phyloP scores from a whole-genome alignment of 2,329 filamentous ascomycete genomes.

The Trichoderma polysporum region DNA sequence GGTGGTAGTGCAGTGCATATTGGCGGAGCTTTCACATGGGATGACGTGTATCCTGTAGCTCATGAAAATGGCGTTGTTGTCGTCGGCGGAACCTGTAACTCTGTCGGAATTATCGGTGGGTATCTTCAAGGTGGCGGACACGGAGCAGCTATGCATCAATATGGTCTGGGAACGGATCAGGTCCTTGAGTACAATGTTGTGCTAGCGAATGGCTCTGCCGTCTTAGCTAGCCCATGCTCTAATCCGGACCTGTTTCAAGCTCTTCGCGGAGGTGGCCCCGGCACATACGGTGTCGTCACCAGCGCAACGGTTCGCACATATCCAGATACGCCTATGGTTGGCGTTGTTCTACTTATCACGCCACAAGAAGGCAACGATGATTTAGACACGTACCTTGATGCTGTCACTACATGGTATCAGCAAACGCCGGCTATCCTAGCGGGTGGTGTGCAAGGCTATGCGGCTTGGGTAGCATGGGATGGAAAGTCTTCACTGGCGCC shows the following conservation, averaged over 20 bases:
- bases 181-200: constrained; percentile 44
- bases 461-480: neutral
- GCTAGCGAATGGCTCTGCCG: constrained; percentile 36
- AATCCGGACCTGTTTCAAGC: constrained; percentile 40
- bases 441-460: neutral
- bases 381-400: neutral
- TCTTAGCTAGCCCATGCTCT: constrained; percentile 36
- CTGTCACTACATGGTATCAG: neutral
- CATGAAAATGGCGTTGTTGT: constrained; percentile 34
- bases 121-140: constrained; percentile 45
- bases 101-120: constrained; percentile 36
- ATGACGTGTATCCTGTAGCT: constrained; percentile 35
- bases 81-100: constrained; percentile 34
- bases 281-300: constrained; percentile 34
- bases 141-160: constrained; percentile 37
- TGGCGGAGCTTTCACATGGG: constrained; percentile 36
- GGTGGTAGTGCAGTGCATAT: constrained; percentile 37
- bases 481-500: neutral
- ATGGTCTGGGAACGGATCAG: constrained; percentile 46
- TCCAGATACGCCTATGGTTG: neutral
- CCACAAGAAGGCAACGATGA: neutral
- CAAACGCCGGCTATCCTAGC: neutral
- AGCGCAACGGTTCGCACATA: constrained; percentile 38
- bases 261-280: constrained; percentile 38
- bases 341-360: neutral